Base-by-base conservation (phyloP, 768 basidiomycete genomes). In the Daedalea quercina region DNA sequence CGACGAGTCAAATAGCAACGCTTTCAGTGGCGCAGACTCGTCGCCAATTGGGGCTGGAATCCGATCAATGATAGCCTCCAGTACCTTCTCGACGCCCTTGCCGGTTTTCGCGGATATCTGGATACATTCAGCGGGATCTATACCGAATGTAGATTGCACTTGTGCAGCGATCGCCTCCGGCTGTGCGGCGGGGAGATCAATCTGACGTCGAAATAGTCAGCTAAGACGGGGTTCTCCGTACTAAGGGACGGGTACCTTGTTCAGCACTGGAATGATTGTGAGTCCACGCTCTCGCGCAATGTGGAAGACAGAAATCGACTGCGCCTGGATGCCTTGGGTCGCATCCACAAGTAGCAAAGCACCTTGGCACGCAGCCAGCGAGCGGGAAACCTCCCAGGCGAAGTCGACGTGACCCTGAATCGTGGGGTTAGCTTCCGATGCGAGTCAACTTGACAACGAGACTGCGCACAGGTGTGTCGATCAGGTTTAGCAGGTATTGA, bases 241-340 rank as follows among this genome's bases (percentile, higher is more conserved):
- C 52, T 41, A 51, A 34, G 41, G 13, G 31, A 23, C 23, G 54
- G 56, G 22, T 42, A 87, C 91, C 78, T 96, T 98, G 74, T 96
- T 98, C 33, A 96, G 72, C 20, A 97, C 87, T 9, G 94, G 93
- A 45, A 96, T 87, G 45, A 96, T 87, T 37, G 76, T 84, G 25
- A 95, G 69, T 1, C 87, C 85, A 34, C 84, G 76, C 63, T 94
- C 91, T 64, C 74, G 76, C 3, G 95, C 95, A 44, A 86, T 81
- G 59, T 95, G 90, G 60, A 89, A 94, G 3, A 98, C 95, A 0
- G 91, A 95, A 50, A 99, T 83, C 13, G 94, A 93, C 69, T 99
- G 96, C 0, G 96, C 96, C 69, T 99, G 96, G 8, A 99, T 85
- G 17, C 96, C 96, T 73, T 95, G 94, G 49, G 90, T 92, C n/a